Conservation (phyloP, 306 rosid genomes). For the Astragalus glycyphyllos region DNA sequence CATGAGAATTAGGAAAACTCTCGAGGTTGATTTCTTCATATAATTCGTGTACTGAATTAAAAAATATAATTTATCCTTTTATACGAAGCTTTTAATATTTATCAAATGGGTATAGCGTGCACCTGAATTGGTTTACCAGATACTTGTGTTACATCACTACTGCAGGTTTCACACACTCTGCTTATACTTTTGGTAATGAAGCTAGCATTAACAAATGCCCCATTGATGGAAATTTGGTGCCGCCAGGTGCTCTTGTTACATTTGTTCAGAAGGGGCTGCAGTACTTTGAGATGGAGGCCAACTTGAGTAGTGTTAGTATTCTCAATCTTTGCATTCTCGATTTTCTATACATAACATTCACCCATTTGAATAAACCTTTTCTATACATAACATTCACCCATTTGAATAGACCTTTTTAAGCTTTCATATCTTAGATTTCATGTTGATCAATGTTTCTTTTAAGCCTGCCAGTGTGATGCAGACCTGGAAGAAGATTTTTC, state of each 20-base stretch:
- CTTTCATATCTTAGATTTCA: conserved; percentile 47
- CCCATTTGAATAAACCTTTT: conserved; percentile 35
- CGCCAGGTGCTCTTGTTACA: conserved; percentile 84
- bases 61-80: conserved; percentile 5
- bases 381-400: conserved; percentile 41
- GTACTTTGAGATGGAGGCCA: conserved; percentile 98
- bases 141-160: conserved; percentile 27
- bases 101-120: conserved; percentile 21
- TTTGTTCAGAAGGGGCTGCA: conserved; percentile 95
- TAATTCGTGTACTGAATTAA: conserved; percentile 3
- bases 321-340: conserved; percentile 35
- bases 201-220: conserved; percentile 86
- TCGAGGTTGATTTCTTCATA: background rate
- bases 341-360: conserved; percentile 44
- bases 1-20: conserved; percentile 13
- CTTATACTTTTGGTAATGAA: conserved; percentile 94
- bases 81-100: conserved; percentile 15
- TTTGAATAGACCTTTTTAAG: conserved; percentile 36
- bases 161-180: conserved; percentile 92
- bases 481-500: conserved; percentile 96
- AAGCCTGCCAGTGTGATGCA: conserved; percentile 90
- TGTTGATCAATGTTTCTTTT: conserved; percentile 70
- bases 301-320: conserved; percentile 91
- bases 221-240: conserved; percentile 90
- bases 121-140: conserved; percentile 35